These are phyloP conservation scores for Vitis hybrid DNA, from an alignment of 177 flowering plant genomes.

Conservation along the genomic window DNA sequence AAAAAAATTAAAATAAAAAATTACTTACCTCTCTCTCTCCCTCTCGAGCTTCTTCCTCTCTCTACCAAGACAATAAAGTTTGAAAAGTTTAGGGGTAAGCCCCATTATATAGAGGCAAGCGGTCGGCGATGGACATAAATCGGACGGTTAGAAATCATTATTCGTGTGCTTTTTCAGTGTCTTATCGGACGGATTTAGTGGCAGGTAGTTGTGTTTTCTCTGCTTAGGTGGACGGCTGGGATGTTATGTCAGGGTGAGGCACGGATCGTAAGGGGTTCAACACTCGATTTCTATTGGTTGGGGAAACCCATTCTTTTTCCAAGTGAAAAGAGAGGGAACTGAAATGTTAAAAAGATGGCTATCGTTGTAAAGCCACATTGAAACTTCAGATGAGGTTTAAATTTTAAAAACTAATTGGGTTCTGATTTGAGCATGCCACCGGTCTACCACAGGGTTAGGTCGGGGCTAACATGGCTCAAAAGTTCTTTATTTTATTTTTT, in stretches of 20 bases:
- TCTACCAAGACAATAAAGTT: constrained; percentile 7
- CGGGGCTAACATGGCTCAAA: too few relatives aligned
- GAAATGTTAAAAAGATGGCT: background rate
- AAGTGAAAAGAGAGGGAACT: background rate
- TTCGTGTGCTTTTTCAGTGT: constrained; percentile 27
- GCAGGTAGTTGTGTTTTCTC: constrained; percentile 36
- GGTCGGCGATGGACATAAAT: constrained; percentile 4
- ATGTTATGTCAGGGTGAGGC: constrained; percentile 7
- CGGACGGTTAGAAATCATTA: constrained; percentile 27
- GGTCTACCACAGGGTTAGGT: too few relatives aligned
- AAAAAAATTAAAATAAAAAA: background rate
- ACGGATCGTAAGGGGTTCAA: constrained; percentile 21
- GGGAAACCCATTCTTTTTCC: background rate
- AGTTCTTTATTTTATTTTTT: too few relatives aligned
- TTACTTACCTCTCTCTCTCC: background rate
- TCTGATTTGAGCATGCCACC: too few relatives aligned
- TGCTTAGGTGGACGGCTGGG: constrained; percentile 17
- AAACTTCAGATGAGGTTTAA: too few relatives aligned
- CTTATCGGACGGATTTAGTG: constrained; percentile 19
- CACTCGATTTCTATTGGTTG: constrained; percentile 27
- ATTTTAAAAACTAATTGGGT: too few relatives aligned
- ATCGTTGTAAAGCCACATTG: too few relatives aligned
- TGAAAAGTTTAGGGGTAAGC: background rate
- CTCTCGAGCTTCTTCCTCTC: constrained; percentile 4
- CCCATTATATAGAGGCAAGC: constrained; percentile 15